phyloP scores from a whole-genome alignment of 1,284 basidiomycete species.

The Trametes pubescens region DNA sequence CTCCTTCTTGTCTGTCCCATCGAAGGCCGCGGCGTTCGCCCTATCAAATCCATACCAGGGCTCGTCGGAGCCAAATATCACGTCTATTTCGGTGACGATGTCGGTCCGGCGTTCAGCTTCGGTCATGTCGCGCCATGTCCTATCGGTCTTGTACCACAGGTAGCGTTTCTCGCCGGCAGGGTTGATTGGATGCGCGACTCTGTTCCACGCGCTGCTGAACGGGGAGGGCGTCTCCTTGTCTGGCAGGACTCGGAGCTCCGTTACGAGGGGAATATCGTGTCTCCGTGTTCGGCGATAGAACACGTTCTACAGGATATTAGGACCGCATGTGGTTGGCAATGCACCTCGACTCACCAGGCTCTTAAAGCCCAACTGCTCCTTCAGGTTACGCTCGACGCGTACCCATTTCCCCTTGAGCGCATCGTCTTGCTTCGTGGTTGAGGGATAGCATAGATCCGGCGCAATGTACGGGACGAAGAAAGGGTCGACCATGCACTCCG shows the following conservation, averaged over 20 bases:
- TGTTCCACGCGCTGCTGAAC: conserved; percentile 60
- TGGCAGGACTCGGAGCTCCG: conserved; percentile 65
- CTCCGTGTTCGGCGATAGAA: conserved; percentile 88
- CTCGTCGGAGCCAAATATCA: conserved; percentile 81
- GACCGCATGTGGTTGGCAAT: not conserved
- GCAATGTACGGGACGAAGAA: conserved; percentile 46
- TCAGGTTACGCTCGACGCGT: conserved; percentile 80
- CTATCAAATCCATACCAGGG: conserved; percentile 89
- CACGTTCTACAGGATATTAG: conserved; percentile 58
- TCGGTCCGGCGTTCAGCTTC: conserved; percentile 61
- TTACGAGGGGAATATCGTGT: conserved; percentile 75
- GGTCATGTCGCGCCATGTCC: conserved; percentile 65
- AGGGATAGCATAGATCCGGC: conserved; percentile 69
- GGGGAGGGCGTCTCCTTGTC: conserved; percentile 57
- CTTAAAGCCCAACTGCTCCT: conserved; percentile 56
- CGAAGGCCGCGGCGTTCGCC: conserved; percentile 60
- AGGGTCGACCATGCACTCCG: conserved; percentile 76
- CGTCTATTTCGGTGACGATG: conserved; percentile 88
- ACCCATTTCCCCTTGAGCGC: conserved; percentile 90
- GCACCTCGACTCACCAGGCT: conserved; percentile 24
- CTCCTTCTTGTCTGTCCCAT: conserved; percentile 43
- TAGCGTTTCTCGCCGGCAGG: conserved; percentile 50
- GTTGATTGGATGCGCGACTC: conserved; percentile 47
- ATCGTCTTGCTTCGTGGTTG: conserved; percentile 75
- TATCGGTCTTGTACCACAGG: conserved; percentile 80